Conservation (phyloP, 495 filamentous ascomycete species). For the Aspergillus baeticus region DNA sequence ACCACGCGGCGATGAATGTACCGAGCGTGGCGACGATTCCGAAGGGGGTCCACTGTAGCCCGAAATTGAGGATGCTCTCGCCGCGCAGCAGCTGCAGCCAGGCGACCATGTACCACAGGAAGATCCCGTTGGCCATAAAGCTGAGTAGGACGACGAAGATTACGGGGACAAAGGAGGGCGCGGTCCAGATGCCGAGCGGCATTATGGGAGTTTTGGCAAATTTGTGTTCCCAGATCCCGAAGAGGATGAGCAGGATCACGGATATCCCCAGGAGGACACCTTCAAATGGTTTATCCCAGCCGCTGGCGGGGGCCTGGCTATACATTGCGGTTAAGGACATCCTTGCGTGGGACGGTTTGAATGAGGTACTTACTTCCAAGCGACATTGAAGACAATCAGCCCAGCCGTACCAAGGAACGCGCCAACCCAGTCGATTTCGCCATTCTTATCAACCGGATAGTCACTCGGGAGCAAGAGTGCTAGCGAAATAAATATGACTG, state of each 20-base stretch:
- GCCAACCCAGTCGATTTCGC: conserved; percentile 49
- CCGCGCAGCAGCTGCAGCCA: conserved; percentile 47
- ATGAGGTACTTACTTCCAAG: conserved; percentile 47
- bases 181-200: conserved; percentile 50
- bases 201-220: conserved; percentile 47
- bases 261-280: conserved; percentile 43
- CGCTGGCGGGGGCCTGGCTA: conserved; percentile 51
- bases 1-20: conserved; percentile 45
- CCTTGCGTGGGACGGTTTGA: background rate
- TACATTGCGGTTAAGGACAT: too few relatives aligned
- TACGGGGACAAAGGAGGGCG: conserved; percentile 46
- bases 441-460: conserved; percentile 36
- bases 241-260: conserved; percentile 36
- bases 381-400: conserved; percentile 53
- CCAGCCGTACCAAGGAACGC: conserved; percentile 42
- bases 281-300: conserved; percentile 47
- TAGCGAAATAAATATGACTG: conserved; percentile 29
- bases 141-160: conserved; percentile 47
- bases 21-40: conserved; percentile 37
- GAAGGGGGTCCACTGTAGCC: conserved; percentile 43
- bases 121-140: conserved; percentile 50
- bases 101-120: conserved; percentile 48
- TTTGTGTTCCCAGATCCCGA: conserved; percentile 47
- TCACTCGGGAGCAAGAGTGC: conserved; percentile 39
- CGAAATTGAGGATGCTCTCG: conserved; percentile 43